These are phyloP conservation scores for Shiraia sp. DNA, from an alignment of 2,329 filamentous ascomycete genomes.

Conservation along the genomic window DNA sequence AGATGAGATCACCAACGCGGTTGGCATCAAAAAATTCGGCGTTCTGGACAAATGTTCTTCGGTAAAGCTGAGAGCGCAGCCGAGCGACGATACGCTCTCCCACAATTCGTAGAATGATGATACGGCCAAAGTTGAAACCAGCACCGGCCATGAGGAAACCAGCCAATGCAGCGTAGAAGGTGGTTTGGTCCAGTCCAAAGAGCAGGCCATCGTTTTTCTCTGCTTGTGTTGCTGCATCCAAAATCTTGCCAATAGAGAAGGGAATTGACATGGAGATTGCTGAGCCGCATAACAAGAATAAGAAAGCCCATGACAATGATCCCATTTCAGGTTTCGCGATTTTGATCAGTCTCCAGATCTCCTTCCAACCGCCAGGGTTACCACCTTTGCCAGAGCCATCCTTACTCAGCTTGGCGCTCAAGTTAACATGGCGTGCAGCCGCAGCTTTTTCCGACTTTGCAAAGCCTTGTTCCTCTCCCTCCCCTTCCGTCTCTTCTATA, in stretches of 20 bases:
- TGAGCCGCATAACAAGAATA: conserved; percentile 86
- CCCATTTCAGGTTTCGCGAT: conserved; percentile 85
- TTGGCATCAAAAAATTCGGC: conserved; percentile 99
- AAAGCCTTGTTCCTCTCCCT: conserved; percentile 65
- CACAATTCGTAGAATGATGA: conserved; percentile 89
- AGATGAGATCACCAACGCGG: conserved; percentile 93
- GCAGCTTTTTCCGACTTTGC: conserved; percentile 79
- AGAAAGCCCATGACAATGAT: conserved; percentile 78
- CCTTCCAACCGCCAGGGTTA: conserved; percentile 63
- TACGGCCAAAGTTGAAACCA: conserved; percentile 88
- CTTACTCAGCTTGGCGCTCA: conserved; percentile 84
- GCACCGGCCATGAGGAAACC: conserved; percentile 79
- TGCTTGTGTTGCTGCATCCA: conserved; percentile 84
- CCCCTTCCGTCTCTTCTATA: conserved; percentile 45
- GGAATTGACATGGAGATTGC: conserved; percentile 94
- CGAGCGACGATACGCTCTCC: conserved; percentile 93
- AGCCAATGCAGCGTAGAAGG: conserved; percentile 84
- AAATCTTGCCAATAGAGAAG: conserved; percentile 92
- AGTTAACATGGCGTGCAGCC: conserved; percentile 84
- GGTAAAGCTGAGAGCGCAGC: conserved; percentile 85
- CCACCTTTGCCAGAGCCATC: conserved; percentile 60
- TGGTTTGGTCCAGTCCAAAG: conserved; percentile 80
- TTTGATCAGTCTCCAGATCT: conserved; percentile 85
- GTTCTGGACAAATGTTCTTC: conserved; percentile 92
- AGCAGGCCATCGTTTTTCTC: conserved; percentile 66